phyloP scores from a whole-genome alignment of 441 rosid genomes.

The Hura crepitans region DNA sequence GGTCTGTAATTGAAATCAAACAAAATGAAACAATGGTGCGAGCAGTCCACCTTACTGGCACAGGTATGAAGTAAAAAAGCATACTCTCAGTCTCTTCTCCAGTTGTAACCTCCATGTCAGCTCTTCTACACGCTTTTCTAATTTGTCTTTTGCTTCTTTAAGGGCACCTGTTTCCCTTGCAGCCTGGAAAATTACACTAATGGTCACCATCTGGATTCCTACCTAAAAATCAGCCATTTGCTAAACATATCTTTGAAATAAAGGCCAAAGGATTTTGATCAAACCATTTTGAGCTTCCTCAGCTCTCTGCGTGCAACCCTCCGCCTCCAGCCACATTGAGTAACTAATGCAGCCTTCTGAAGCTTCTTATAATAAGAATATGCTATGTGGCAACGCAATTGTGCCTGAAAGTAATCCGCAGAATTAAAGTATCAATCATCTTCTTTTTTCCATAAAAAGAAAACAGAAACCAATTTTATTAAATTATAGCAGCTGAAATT shows the following conservation, averaged over 20 bases:
- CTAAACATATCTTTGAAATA: background rate
- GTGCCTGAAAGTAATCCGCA: too few relatives aligned
- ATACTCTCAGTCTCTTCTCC: slow-evolving; percentile 65
- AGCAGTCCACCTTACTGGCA: too few relatives aligned
- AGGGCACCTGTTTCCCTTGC: slow-evolving; percentile 84
- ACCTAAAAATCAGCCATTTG: slow-evolving; percentile 12
- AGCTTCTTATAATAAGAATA: slow-evolving; percentile 65
- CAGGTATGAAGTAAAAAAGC: too few relatives aligned
- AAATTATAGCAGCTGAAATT: too few relatives aligned
- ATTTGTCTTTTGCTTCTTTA: slow-evolving; percentile 74
- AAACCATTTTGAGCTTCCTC: slow-evolving; percentile 91
- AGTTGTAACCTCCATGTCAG: slow-evolving; percentile 62
- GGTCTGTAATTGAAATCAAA: slow-evolving; percentile 35
- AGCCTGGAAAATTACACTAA: slow-evolving; percentile 44
- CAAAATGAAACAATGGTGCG: too few relatives aligned
- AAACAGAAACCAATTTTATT: slow-evolving; percentile 11
- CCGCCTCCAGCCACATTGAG: slow-evolving; percentile 96
- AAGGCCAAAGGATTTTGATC: background rate
- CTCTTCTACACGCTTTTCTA: slow-evolving; percentile 77
- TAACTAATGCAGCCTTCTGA: slow-evolving; percentile 56
- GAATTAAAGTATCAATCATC: too few relatives aligned
- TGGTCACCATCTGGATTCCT: background rate
- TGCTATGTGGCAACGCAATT: slow-evolving; percentile 72
- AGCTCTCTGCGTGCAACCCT: slow-evolving; percentile 73
- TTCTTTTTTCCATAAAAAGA: slow-evolving; percentile 18